These are phyloP conservation scores for Bryoerythrophyllum caledonicum DNA, from an alignment of 225 moss, liverwort and hornwort species.

Conservation along the genomic window DNA sequence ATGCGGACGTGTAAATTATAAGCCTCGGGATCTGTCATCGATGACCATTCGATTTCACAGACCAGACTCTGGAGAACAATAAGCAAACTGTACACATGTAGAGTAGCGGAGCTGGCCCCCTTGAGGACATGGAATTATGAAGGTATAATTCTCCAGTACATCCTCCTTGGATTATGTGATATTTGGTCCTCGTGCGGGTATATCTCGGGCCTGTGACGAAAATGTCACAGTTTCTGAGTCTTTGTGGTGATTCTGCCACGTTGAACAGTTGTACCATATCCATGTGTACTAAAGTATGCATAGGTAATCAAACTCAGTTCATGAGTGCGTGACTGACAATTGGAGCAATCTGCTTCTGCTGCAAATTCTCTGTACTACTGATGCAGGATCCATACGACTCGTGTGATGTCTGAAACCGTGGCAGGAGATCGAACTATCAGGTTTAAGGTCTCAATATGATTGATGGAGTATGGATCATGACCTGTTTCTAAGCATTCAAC, in stretches of 20 bases:
- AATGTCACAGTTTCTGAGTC: conserved; percentile 4
- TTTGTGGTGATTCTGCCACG: conserved; percentile 18
- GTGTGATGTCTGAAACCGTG: not conserved
- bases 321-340: conserved; percentile 17
- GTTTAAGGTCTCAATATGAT: not conserved
- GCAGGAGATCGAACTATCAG: not conserved
- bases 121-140: conserved; percentile 12
- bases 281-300: conserved; percentile 15
- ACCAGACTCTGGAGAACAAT: conserved; percentile 18
- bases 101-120: conserved; percentile 12
- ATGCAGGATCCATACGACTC: not conserved
- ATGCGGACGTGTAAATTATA: conserved; percentile 20
- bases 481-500: not conserved
- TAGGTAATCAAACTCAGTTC: conserved; percentile 2
- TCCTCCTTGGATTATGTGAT: conserved; percentile 8
- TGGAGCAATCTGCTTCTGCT: not conserved
- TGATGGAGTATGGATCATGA: not conserved
- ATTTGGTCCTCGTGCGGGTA: conserved; percentile 6
- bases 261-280: conserved; percentile 19
- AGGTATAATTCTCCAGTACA: conserved; percentile 10
- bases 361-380: not conserved
- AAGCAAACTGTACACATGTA: conserved; percentile 27
- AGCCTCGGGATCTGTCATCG: conserved; percentile 10
- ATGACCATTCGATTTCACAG: conserved; percentile 9
- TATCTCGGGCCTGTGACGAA: conserved; percentile 2